Evolutionary conservation across 176 grass and related monocot species (phyloP).

Genomic region (Paspalum notatum): DNA sequence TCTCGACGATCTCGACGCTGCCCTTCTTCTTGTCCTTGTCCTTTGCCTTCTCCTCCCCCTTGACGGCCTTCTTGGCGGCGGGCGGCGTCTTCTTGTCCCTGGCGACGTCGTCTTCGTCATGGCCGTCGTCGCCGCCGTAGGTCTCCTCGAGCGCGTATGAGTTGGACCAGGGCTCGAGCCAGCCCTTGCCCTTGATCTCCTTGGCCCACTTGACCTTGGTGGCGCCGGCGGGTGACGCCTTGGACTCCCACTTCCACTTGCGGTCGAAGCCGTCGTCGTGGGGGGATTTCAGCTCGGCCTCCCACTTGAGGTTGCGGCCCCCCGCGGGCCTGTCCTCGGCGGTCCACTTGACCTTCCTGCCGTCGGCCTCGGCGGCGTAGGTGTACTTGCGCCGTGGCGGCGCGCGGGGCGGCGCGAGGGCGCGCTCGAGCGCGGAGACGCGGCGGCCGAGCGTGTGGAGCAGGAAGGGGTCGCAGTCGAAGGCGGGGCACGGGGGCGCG

Average conservation of each 20-base stretch:
- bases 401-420: background rate
- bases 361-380: slow-evolving; percentile 55
- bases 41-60: slow-evolving; percentile 16
- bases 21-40: background rate
- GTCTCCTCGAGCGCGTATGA: slow-evolving; percentile 58
- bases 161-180: slow-evolving; percentile 55
- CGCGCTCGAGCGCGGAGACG: slow-evolving; percentile 66
- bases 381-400: slow-evolving; percentile 51
- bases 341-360: slow-evolving; percentile 72
- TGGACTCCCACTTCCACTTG: slow-evolving; percentile 80
- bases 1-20: slow-evolving; percentile 34
- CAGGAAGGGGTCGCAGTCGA: slow-evolving; percentile 31
- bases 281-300: slow-evolving; percentile 57
- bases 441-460: slow-evolving; percentile 60
- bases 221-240: slow-evolving; percentile 19
- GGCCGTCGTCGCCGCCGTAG: slow-evolving; percentile 7
- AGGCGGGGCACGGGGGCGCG: background rate
- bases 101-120: background rate
- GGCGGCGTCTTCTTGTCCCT: slow-evolving; percentile 19
- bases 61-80: background rate
- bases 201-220: slow-evolving; percentile 67
- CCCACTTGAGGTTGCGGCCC: slow-evolving; percentile 50
- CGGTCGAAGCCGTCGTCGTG: slow-evolving; percentile 69
- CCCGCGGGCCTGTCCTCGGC: slow-evolving; percentile 54
- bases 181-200: slow-evolving; percentile 77